A percentile compares a stretch with the other conserved stretches of the same genome.
Evolutionary conservation across 164 flowering plant genomes (phyloP).

Genomic region (Stephania japonica): DNA sequence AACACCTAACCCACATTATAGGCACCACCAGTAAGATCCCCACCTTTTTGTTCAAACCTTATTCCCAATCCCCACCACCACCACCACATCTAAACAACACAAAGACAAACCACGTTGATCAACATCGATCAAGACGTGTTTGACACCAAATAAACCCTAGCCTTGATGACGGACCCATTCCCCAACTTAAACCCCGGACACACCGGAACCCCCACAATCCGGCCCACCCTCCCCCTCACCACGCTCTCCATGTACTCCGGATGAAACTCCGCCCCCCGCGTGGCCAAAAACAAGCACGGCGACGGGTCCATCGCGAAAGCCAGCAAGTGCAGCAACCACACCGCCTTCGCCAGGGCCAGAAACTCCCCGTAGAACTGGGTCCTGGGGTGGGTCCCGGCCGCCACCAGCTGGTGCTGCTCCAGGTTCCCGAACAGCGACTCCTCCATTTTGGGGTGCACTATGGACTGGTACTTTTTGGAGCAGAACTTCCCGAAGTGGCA

Average conservation of each 20-base stretch:
- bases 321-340: slow-evolving; percentile 89
- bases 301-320: slow-evolving; percentile 78
- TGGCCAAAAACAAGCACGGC: slow-evolving; percentile 76
- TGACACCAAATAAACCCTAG: slow-evolving; percentile 70
- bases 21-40: neutral
- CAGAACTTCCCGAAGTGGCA: slow-evolving; percentile 81
- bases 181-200: slow-evolving; percentile 85
- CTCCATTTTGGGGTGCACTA: slow-evolving; percentile 90
- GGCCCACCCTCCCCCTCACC: slow-evolving; percentile 36
- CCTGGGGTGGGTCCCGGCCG: slow-evolving; percentile 73
- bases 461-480: slow-evolving; percentile 58
- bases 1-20: neutral
- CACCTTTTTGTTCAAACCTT: neutral
- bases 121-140: slow-evolving; percentile 6
- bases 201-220: slow-evolving; percentile 70
- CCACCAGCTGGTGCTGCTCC: slow-evolving; percentile 56
- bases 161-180: slow-evolving; percentile 59
- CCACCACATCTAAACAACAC: neutral
- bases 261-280: slow-evolving; percentile 72
- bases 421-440: slow-evolving; percentile 80
- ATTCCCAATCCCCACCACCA: neutral
- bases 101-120: neutral
- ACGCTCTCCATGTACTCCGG: slow-evolving; percentile 90
- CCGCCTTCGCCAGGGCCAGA: slow-evolving; percentile 63
- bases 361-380: slow-evolving; percentile 70